Percentiles rank a stretch among this genome's conserved stretches.
Evolutionary conservation across 768 basidiomycete genomes (phyloP).

Genomic region (Infundibulicybe gibba): DNA sequence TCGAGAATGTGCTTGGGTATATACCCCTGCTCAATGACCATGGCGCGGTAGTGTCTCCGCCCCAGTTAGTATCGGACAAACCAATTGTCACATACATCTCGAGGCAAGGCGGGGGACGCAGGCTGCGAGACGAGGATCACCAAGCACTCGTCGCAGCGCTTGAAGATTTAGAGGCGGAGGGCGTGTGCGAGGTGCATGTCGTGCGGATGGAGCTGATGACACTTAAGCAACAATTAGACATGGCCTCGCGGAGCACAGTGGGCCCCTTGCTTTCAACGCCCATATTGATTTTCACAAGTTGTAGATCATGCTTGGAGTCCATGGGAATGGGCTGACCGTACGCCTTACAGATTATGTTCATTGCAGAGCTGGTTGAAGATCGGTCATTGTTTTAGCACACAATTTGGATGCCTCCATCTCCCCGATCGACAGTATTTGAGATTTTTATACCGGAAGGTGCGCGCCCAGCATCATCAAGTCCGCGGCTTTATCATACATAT

Average conservation of each 20-base stretch:
- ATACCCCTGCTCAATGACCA: slow-evolving; percentile 13
- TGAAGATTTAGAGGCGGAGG: slow-evolving; percentile 43
- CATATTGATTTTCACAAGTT: too few relatives aligned
- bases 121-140: slow-evolving; percentile 45
- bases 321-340: slow-evolving; percentile 68
- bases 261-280: slow-evolving; percentile 13
- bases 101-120: slow-evolving; percentile 42
- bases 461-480: background rate
- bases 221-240: slow-evolving; percentile 58
- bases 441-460: slow-evolving; percentile 59
- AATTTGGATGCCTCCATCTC: slow-evolving; percentile 65
- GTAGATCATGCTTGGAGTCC: slow-evolving; percentile 58
- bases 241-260: slow-evolving; percentile 61
- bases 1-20: slow-evolving; percentile 28
- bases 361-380: background rate
- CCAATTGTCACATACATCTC: slow-evolving; percentile 55
- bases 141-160: slow-evolving; percentile 43
- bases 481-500: background rate
- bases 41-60: slow-evolving; percentile 6
- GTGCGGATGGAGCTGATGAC: slow-evolving; percentile 36
- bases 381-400: slow-evolving; percentile 33
- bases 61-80: slow-evolving; percentile 7
- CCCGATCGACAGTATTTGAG: slow-evolving; percentile 64
- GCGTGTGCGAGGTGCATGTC: slow-evolving; percentile 45
- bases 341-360: slow-evolving; percentile 5